Evolutionary conservation across 2,329 filamentous ascomycete species (phyloP), one percentile per base, ranked within the genome.

Genomic region (Curvularia sp.): DNA sequence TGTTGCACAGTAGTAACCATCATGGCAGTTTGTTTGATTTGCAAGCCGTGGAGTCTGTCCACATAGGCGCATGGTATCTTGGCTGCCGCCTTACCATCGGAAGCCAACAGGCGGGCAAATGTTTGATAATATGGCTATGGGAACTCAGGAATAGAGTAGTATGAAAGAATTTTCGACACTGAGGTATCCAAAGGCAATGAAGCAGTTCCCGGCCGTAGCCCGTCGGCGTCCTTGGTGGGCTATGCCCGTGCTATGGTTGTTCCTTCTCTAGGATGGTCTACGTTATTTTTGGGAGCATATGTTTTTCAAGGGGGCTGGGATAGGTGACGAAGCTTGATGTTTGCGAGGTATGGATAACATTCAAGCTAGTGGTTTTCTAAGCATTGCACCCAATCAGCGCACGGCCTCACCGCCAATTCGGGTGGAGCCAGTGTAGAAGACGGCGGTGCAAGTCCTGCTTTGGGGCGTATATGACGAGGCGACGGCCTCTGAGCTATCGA

Each of bases 401-500:
- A 28, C 51, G 66, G 62, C 58, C 66, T 64, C 75, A 77, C 75
- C 75, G 75, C 75, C 63, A 70, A 68, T 75, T 73, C 62, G 56
- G 51, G 60, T 64, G 55, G 63, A 63, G 56, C 49, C 55, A 26
- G 52, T 62, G 38, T 61, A 69, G 67, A 69, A 68, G 70, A 71
- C 72, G 65, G 55, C 54, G 66, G 65, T 68, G 67, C 66, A 66
- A 60, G 64, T 57, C 47, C 41, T 60, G 59, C 59, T 61, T 62
- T 53, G 57, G 57, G 53, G 61, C 58, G 61, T 63, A 62, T 60
- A 69, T 71, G 68, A 70, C 69, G 70, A 65, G 63, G 61, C 57
- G 26, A 61, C 60, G 58, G 60, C 55, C 13, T 31, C 55, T 33
- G 31, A 33, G 44, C 47, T 50, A 47, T 55, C 38, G 55, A 47